Conservation (phyloP, 164 flowering plant species). For the Piper betle region DNA sequence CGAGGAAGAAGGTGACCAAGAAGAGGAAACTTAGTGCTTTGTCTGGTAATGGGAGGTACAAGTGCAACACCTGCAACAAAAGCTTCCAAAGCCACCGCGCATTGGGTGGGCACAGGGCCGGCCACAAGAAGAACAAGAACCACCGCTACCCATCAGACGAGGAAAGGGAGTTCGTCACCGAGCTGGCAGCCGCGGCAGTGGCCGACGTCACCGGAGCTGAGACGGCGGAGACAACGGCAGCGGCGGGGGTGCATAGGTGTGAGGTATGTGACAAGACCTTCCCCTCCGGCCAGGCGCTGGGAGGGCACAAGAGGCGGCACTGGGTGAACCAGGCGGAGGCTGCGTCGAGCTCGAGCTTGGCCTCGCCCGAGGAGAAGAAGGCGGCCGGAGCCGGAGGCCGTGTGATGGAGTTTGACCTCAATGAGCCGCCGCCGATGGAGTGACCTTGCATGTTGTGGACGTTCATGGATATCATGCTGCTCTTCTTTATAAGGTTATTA, state of each 20-base stretch:
- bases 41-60: too few relatives aligned
- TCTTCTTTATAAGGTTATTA: too few relatives aligned
- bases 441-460: conserved; percentile 3
- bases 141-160: not conserved
- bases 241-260: too few relatives aligned
- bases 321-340: too few relatives aligned
- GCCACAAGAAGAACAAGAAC: conserved; percentile 32
- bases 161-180: not conserved
- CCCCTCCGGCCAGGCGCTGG: too few relatives aligned
- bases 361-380: too few relatives aligned
- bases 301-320: too few relatives aligned
- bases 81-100: conserved; percentile 45
- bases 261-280: too few relatives aligned
- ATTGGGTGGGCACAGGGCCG: conserved; percentile 62
- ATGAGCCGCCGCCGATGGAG: conserved; percentile 31
- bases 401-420: conserved; percentile 33
- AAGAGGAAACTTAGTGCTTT: conserved; percentile 18
- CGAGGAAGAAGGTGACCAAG: conserved; percentile 7
- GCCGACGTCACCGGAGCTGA: too few relatives aligned
- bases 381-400: too few relatives aligned
- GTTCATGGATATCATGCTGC: not conserved
- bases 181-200: not conserved
- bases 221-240: too few relatives aligned
- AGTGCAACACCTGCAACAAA: conserved; percentile 36
- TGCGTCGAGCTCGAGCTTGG: too few relatives aligned